phyloP scores from a whole-genome alignment of 345 rosid species.

The Moricandia moricandioides region DNA sequence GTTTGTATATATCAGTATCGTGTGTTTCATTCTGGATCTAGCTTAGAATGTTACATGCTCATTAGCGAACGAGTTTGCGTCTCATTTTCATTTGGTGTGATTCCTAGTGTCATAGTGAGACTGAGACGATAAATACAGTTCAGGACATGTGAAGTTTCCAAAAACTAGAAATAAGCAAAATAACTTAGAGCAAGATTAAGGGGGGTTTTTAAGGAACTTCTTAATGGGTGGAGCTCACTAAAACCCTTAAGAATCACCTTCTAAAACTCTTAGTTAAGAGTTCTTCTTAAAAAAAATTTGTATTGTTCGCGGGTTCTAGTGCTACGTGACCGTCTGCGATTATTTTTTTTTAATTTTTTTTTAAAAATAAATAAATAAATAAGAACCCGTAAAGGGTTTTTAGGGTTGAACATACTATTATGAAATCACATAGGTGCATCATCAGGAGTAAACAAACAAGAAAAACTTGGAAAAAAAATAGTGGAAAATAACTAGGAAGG shows the following conservation, averaged over 20 bases:
- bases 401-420: too few relatives aligned
- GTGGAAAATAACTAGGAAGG: neutral
- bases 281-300: too few relatives aligned
- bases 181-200: too few relatives aligned
- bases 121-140: neutral
- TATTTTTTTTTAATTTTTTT: too few relatives aligned
- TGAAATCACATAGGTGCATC: neutral
- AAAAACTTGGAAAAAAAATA: neutral
- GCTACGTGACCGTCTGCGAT: too few relatives aligned
- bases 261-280: too few relatives aligned
- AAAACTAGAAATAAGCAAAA: neutral
- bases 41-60: neutral
- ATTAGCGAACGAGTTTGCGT: neutral
- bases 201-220: too few relatives aligned
- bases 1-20: neutral
- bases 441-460: neutral
- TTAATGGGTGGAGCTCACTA: too few relatives aligned
- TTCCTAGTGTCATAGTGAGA: neutral
- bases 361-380: too few relatives aligned
- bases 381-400: too few relatives aligned
- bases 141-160: neutral
- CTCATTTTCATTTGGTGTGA: neutral
- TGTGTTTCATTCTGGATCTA: neutral
- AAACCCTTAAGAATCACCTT: too few relatives aligned
- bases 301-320: too few relatives aligned